These are phyloP conservation scores for Cladorrhinum sp. DNA, from an alignment of 2,329 filamentous ascomycete genomes.

Conservation along the genomic window DNA sequence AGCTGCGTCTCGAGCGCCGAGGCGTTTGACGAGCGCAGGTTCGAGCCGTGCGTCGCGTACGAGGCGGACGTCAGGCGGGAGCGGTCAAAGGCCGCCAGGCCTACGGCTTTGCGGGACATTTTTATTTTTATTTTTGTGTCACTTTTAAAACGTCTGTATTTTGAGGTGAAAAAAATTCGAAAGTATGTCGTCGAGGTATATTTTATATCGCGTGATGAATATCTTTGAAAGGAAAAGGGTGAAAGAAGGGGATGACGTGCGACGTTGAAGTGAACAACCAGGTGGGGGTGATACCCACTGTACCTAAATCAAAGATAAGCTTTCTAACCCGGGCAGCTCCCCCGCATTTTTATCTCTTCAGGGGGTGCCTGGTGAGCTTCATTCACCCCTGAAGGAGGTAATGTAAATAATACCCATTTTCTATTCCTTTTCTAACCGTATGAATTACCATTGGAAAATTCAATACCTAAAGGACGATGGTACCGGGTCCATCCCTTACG, in stretches of 20 bases:
- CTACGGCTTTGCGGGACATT: conserved; percentile 79
- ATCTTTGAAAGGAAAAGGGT: not conserved
- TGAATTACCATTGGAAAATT: not conserved
- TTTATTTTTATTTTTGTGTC: conserved; percentile 4
- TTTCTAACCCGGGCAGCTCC: not conserved
- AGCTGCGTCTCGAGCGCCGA: conserved; percentile 88
- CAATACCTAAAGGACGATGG: not conserved
- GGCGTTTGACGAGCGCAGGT: conserved; percentile 79
- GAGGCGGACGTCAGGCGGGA: conserved; percentile 81
- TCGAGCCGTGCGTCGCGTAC: conserved; percentile 85
- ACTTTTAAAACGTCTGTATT: not conserved
- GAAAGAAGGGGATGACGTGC: not conserved
- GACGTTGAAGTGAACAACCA: not conserved
- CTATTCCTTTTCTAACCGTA: no score
- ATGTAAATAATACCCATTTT: not conserved
- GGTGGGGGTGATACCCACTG: not conserved
- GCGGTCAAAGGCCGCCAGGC: conserved; percentile 85
- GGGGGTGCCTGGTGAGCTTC: no score
- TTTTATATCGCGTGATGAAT: not conserved
- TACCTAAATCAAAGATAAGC: not conserved
- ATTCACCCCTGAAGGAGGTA: not conserved
- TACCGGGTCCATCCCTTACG: no score
- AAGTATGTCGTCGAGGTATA: no score
- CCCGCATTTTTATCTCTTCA: not conserved
- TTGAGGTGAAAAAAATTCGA: no score